These are phyloP conservation scores for Ascochyta lentis DNA, from an alignment of 2,329 filamentous ascomycete genomes.

Conservation along the genomic window DNA sequence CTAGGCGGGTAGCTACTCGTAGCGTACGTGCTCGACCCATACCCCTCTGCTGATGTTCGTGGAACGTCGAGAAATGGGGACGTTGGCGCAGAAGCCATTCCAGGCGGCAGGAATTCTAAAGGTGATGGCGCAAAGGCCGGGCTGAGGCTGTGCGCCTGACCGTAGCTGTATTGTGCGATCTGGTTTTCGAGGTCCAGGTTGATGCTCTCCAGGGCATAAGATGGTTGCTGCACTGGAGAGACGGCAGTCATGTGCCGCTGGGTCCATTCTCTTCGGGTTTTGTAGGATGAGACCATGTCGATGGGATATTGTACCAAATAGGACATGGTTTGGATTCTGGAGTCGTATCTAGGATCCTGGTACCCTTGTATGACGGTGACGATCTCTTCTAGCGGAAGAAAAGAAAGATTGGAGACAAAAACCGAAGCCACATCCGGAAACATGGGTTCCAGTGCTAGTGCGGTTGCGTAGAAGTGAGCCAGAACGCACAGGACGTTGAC, in stretches of 20 bases:
- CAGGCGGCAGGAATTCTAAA: constrained; percentile 48
- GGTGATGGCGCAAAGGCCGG: constrained; percentile 59
- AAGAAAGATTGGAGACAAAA: constrained; percentile 73
- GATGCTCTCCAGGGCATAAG: constrained; percentile 48
- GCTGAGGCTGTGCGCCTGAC: constrained; percentile 51
- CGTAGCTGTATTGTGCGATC: constrained; percentile 51
- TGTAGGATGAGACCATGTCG: constrained; percentile 53
- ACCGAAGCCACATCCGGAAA: constrained; percentile 91
- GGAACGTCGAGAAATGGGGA: constrained; percentile 57
- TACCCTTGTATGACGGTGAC: constrained; percentile 70
- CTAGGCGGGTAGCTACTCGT: constrained; percentile 40
- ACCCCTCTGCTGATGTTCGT: constrained; percentile 33
- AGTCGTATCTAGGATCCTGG: constrained; percentile 50
- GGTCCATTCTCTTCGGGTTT: constrained; percentile 49
- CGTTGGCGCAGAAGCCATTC: constrained; percentile 42
- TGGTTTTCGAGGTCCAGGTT: constrained; percentile 51
- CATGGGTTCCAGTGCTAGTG: constrained; percentile 84
- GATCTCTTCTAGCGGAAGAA: constrained; percentile 86
- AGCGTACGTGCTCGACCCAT: constrained; percentile 39
- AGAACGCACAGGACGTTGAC: constrained; percentile 82
- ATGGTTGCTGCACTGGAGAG: constrained; percentile 44
- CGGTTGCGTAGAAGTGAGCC: constrained; percentile 89
- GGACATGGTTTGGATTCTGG: constrained; percentile 52
- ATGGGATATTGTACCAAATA: constrained; percentile 56
- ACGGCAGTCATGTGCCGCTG: constrained; percentile 45